Evolutionary conservation across 129 eudicot genomes (phyloP), one percentile per base, ranked within the genome.

Genomic region (Mikania micrantha): DNA sequence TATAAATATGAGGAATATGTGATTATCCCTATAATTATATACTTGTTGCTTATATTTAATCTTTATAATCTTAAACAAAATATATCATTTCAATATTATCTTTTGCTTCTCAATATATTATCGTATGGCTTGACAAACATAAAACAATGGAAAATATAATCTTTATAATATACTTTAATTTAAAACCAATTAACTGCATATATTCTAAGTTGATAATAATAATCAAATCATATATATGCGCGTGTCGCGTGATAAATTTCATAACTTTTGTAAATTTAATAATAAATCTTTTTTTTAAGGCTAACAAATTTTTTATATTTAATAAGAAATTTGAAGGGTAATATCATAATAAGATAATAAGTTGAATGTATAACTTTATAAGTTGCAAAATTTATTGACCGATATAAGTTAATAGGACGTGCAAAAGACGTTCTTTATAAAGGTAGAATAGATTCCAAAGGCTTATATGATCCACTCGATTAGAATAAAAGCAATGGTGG

Each of bases 401-500:
- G 45, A 66, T 74, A 74, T 56, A 74, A 66, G 60, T 42, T 56
- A 25, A 42, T 74, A 44, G 12, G 67, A 72, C 77, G 52, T 72
- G 49, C 69, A 74, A 60, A 56, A 36, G 31, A 74, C 79, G 22
- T 74, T 64, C 56, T 53, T 32, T 56, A 13, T 19, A 63, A 66
- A 66, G 48, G 17, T 54, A 66, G 60, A 74, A 74, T 74, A 74
- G 25, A 74, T 66, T 39, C 79, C 72, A 56, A 22, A 28, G 73
- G 31, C 47, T 54, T 54, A 44, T 16, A 15, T 54, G 32, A 65
- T 41, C 72, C 78, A 65, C 72, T 40, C 78, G 15, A 19, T 44
- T 44, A 17, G 74, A 74, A 74, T 74, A 66, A 66, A 66, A 74
- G 19, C 56, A 56, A 41, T 66, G 79, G 79, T 65, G 27, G 60